Conservation (phyloP, 495 filamentous ascomycete genomes). For the Penicillium egyptiacum region DNA sequence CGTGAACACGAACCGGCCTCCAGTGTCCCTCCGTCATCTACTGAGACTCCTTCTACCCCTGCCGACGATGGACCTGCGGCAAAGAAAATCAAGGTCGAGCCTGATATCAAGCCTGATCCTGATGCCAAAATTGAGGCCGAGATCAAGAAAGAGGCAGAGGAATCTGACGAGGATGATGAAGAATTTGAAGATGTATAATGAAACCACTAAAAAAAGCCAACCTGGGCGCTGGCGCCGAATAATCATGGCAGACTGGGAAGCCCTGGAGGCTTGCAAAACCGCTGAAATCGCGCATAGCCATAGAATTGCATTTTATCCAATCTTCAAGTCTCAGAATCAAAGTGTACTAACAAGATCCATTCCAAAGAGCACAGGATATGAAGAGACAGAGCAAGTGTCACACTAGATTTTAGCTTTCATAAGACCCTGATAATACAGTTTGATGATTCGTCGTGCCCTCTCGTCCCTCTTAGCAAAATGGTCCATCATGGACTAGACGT, state of each 20-base stretch:
- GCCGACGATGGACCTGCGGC: constrained; percentile 41
- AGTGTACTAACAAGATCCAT: neutral
- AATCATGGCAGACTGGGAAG: neutral
- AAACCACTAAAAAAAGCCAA: neutral
- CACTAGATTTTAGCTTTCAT: neutral
- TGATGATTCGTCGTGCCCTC: neutral
- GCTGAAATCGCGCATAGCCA: neutral
- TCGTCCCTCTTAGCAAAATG: too few relatives aligned
- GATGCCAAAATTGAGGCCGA: constrained; percentile 26
- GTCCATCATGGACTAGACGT: neutral
- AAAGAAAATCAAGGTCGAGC: constrained; percentile 45
- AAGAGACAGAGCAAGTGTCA: neutral
- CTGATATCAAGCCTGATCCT: constrained; percentile 34
- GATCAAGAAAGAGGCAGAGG: constrained; percentile 37
- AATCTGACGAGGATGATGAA: constrained; percentile 55
- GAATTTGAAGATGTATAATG: constrained; percentile 52
- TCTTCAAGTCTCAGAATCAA: neutral
- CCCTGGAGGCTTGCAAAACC: neutral
- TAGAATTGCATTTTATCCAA: neutral
- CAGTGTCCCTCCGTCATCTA: constrained; percentile 43
- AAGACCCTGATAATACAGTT: neutral
- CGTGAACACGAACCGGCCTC: constrained; percentile 44
- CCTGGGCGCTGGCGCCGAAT: constrained; percentile 23
- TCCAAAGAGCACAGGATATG: neutral
- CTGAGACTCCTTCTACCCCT: constrained; percentile 43